Base-by-base conservation (phyloP, 2,329 filamentous ascomycete genomes). In the Phialophora tarda region DNA sequence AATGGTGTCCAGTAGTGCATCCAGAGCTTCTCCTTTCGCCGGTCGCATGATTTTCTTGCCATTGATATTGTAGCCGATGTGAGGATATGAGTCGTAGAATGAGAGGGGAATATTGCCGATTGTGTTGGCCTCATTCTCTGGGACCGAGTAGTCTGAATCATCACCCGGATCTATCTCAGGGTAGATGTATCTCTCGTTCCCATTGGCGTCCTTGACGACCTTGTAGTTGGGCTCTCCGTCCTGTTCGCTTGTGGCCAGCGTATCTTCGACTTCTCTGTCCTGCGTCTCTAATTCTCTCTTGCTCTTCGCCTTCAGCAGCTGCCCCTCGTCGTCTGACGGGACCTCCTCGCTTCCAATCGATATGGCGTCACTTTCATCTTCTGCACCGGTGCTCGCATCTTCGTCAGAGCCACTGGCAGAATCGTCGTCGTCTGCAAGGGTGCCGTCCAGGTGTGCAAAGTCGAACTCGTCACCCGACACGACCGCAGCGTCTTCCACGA, bases 1-100 rank as follows among this genome's bases (percentile, higher is more conserved):
- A 74, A 99, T 99, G 79, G 91, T 97, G 74, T 99, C 94, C 10
- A 99, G 84, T 51, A 99, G 84, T 12, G 93, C 92, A 82, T 99
- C 95, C 34, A 99, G 82, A 41, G 95, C 95, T 77, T 97, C 91
- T 60, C 94, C 94, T 72, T 93, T 94, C 3, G 96, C 95, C 6
- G 95, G 95, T 60, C 95, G 90, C 89, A 97, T 91, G 71, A 99
- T 97, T 79, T 91, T 96, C 85, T 96, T 97, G 78, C 95, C 95
- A 78, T 99, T 96, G 82, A 99, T 98, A 74, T 97, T 92, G 80
- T 99, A 99, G 66, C 95, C 95, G 76, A 99, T 97, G 77, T 99
- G 95, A 59, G 95, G 95, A 77, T 97, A 99, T 41, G 92, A 91
- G 78, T 99, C 95, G 82, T 99, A 99, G 80, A 97, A 98, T 2